Conservation (phyloP, 148 eudicot species). For the Talinum fruticosum region DNA sequence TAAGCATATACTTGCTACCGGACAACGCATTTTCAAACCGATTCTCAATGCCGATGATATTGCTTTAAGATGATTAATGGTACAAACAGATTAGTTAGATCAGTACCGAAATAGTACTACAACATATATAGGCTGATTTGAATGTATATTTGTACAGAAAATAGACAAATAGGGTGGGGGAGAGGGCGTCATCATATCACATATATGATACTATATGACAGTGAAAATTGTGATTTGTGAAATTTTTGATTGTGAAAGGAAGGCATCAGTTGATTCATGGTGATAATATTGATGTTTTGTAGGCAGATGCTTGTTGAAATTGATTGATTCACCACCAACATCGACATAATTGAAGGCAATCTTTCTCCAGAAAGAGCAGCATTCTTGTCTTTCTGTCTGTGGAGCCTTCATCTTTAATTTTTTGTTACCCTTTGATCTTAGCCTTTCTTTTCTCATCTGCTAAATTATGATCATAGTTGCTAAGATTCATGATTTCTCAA, state of each 20-base stretch:
- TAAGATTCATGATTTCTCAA: no score
- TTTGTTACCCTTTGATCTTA: no score
- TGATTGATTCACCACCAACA: no score
- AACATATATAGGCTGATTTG: constrained; percentile 11
- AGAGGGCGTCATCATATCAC: background rate
- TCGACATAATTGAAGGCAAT: no score
- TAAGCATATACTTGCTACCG: constrained; percentile 58
- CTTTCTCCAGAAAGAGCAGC: no score
- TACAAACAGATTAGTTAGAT: background rate
- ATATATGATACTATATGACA: no score
- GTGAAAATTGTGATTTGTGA: background rate
- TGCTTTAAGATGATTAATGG: constrained; percentile 18
- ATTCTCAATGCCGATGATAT: background rate
- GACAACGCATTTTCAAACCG: constrained; percentile 73
- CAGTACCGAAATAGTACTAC: background rate
- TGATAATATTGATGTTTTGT: no score
- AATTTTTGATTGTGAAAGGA: constrained; percentile 2
- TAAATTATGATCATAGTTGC: no score
- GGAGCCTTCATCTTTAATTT: no score
- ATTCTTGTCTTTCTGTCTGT: no score
- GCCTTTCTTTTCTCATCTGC: no score
- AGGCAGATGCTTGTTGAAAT: no score
- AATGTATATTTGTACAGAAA: constrained; percentile 24
- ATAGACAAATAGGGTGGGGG: constrained; percentile 2
- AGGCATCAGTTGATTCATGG: background rate